Percentiles rank a stretch among this genome's conserved stretches.
phyloP scores from a whole-genome alignment of 2,329 filamentous ascomycete genomes.

The Alternaria arborescens region DNA sequence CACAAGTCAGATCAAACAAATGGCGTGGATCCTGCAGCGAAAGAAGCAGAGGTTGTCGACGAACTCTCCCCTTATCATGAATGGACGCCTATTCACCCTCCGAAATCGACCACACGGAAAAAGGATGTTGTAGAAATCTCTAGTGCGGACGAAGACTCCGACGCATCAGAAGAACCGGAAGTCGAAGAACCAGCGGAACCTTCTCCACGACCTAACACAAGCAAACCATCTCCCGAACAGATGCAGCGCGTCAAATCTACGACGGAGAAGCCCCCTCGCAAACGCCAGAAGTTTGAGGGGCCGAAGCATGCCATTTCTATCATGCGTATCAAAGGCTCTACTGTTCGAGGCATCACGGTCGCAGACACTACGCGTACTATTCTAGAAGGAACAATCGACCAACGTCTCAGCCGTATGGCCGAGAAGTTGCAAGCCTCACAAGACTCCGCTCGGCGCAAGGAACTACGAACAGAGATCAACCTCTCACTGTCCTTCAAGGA shows the following conservation, averaged over 20 bases:
- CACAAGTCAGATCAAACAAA: slow-evolving; percentile 20
- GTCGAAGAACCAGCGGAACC: slow-evolving; percentile 27
- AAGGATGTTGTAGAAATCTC: slow-evolving; percentile 22
- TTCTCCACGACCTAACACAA: slow-evolving; percentile 20
- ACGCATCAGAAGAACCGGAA: slow-evolving; percentile 27
- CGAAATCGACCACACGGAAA: slow-evolving; percentile 3
- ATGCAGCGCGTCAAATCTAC: slow-evolving; percentile 19
- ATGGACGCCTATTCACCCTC: slow-evolving; percentile 9
- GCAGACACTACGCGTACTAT: slow-evolving; percentile 63
- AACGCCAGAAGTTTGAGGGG: slow-evolving; percentile 41
- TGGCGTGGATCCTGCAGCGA: background rate
- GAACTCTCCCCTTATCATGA: slow-evolving; percentile 33
- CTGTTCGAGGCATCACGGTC: slow-evolving; percentile 55
- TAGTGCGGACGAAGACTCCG: slow-evolving; percentile 26
- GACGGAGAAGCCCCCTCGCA: slow-evolving; percentile 35
- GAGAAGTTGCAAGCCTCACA: slow-evolving; percentile 49
- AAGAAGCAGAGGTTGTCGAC: slow-evolving; percentile 16
- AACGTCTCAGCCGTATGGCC: slow-evolving; percentile 55
- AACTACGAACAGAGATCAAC: slow-evolving; percentile 56
- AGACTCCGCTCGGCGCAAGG: slow-evolving; percentile 51
- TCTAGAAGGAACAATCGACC: slow-evolving; percentile 60
- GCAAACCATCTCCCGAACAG: slow-evolving; percentile 23
- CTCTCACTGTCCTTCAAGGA: slow-evolving; percentile 59
- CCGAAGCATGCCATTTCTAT: slow-evolving; percentile 42
- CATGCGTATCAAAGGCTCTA: slow-evolving; percentile 52